A percentile compares a stretch with the other conserved stretches of the same genome.
These are phyloP conservation scores for Neurospora sublineolata DNA, from an alignment of 495 filamentous ascomycete species.

Conservation along the genomic window DNA sequence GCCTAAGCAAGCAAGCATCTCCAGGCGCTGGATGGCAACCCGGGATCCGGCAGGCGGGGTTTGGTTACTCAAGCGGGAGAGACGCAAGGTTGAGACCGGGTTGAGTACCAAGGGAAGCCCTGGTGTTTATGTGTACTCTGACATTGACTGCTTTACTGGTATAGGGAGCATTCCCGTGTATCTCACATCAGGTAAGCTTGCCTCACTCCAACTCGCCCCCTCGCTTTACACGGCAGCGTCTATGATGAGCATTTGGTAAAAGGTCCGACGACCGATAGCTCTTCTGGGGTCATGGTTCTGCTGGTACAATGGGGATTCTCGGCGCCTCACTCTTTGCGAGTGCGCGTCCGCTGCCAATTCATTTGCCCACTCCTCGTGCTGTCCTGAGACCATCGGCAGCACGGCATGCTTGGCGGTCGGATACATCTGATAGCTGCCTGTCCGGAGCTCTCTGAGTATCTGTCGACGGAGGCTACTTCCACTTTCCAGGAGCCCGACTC, in stretches of 20 bases:
- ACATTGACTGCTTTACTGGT: neutral
- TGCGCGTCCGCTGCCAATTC: constrained; percentile 18
- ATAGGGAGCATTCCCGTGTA: neutral
- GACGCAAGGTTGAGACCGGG: neutral
- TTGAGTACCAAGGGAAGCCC: neutral
- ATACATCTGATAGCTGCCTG: constrained; percentile 14
- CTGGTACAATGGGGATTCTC: constrained; percentile 14
- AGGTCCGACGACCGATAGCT: constrained; percentile 40
- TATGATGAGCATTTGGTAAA: constrained; percentile 54
- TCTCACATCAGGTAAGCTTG: neutral
- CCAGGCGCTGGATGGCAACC: neutral
- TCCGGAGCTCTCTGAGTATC: neutral
- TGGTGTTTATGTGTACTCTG: neutral
- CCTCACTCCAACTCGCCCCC: neutral
- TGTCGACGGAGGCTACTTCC: constrained; percentile 9
- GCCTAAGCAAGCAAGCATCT: neutral
- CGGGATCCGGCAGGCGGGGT: neutral
- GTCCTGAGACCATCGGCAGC: constrained; percentile 12
- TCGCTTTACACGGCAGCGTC: constrained; percentile 17
- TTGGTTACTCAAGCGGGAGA: neutral
- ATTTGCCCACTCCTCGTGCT: constrained; percentile 3
- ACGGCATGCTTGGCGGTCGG: constrained; percentile 5
- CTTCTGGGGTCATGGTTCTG: constrained; percentile 31
- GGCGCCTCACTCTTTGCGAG: constrained; percentile 6
- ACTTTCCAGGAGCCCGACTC: constrained; percentile 17